phyloP scores from a whole-genome alignment of 257 asterid genomes.

The Perilla frutescens region DNA sequence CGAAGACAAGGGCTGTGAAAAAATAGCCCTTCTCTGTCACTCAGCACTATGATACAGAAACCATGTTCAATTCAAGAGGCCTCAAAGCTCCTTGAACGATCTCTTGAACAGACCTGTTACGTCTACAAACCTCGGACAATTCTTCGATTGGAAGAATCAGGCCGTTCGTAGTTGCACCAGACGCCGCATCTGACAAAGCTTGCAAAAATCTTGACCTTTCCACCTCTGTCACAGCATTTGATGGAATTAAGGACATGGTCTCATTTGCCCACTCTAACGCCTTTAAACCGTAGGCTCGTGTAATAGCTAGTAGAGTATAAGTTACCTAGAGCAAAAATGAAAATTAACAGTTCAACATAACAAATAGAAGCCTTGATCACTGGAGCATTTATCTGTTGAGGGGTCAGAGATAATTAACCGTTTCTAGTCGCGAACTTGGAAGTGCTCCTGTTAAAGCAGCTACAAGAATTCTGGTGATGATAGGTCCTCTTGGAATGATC shows the following conservation, averaged over 20 bases:
- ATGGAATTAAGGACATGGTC: slow-evolving; percentile 76
- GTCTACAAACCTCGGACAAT: slow-evolving; percentile 88
- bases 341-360: slow-evolving; percentile 31
- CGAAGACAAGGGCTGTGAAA: slow-evolving; percentile 59
- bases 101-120: slow-evolving; percentile 96
- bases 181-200: slow-evolving; percentile 74
- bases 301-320: slow-evolving; percentile 74
- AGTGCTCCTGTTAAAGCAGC: slow-evolving; percentile 96
- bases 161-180: slow-evolving; percentile 61
- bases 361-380: slow-evolving; percentile 6
- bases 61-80: slow-evolving; percentile 81
- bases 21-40: slow-evolving; percentile 63
- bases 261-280: slow-evolving; percentile 89
- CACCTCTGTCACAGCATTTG: slow-evolving; percentile 77
- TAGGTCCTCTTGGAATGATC: slow-evolving; percentile 78
- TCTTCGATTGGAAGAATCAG: slow-evolving; percentile 84
- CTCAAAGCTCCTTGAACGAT: slow-evolving; percentile 94
- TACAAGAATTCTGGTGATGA: slow-evolving; percentile 73
- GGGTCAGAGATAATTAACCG: slow-evolving; percentile 52
- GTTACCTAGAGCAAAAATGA: slow-evolving; percentile 57
- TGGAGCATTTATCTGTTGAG: not conserved
- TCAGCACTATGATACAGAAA: slow-evolving; percentile 63
- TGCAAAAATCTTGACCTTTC: slow-evolving; percentile 81
- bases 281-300: slow-evolving; percentile 73
- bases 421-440: slow-evolving; percentile 88